Base-by-base conservation (phyloP, 2,329 filamentous ascomycete species). In the Cladosporium sp. region DNA sequence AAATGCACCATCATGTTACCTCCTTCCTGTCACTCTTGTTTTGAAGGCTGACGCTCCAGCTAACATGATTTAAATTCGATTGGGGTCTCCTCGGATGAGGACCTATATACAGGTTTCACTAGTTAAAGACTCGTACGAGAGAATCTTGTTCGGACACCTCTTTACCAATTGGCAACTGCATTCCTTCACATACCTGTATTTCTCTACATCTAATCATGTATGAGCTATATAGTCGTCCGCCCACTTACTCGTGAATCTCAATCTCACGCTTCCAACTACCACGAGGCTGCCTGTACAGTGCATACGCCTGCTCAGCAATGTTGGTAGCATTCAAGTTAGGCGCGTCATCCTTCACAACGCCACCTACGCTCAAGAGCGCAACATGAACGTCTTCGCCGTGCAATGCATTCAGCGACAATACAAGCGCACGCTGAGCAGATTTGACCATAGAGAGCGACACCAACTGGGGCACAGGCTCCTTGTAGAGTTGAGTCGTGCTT, bases 361-460 rank as follows among this genome's bases (percentile, higher is more conserved):
- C 81, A 3, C 75, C 76, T 0, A 82, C 75, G 50, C 68, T 74
- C 2, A 84, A 66, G 17, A 83, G 64, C 0, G 75, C 80, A 17
- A 80, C 66, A 59, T 82, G 79, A 2, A 84, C 75, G 2, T 75
- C 74, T 52, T 73, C 66, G 11, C 64, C 63, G 57, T 76, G 81
- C 8, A 74, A 74, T 57, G 71, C 69, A 20, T 71, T 64, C 62
- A 83, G 68, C 15, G 72, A 78, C 59, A 78, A 69, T 9, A 81
- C 73, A 64, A 83, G 67, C 42, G 79, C 82, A 17, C 76, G 69
- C 70, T 84, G 81, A 0, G 80, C 75, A 1, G 80, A 77, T 64
- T 84, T 84, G 45, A 74, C 74, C 55, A 82, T 70, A 2, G 78
- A 80, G 5, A 83, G 69, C 0, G 77, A 78, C 19, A 84, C 78